These are phyloP conservation scores for Pseudophaeomoniella oleicola DNA, from an alignment of 2,329 filamentous ascomycete species.

Conservation along the genomic window DNA sequence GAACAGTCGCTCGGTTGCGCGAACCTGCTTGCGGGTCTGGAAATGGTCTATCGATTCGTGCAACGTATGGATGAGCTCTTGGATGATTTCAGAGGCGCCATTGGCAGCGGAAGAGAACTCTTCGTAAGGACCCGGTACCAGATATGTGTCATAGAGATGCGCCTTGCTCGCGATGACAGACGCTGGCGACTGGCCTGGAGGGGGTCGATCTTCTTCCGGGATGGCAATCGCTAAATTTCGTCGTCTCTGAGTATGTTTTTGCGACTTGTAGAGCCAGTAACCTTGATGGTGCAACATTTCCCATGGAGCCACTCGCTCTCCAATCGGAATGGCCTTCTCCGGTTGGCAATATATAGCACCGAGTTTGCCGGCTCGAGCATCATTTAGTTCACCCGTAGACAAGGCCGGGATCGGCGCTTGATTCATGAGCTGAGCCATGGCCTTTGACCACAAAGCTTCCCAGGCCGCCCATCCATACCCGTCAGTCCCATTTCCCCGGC, in stretches of 20 bases:
- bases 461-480: constrained; percentile 93
- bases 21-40: constrained; percentile 33
- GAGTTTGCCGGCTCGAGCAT: constrained; percentile 12
- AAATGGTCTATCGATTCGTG: constrained; percentile 36
- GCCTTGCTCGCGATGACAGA: constrained; percentile 39
- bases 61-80: constrained; percentile 33
- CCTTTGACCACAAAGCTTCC: constrained; percentile 59
- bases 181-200: constrained; percentile 40
- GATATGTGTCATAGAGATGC: constrained; percentile 43
- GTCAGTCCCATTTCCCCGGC: constrained; percentile 67
- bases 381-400: constrained; percentile 15
- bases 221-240: constrained; percentile 38
- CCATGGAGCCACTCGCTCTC: constrained; percentile 41
- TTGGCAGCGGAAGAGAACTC: constrained; percentile 33
- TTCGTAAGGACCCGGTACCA: constrained; percentile 42
- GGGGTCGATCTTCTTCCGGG: constrained; percentile 42
- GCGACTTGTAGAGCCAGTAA: constrained; percentile 44
- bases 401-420: constrained; percentile 35
- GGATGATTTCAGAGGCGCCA: constrained; percentile 35
- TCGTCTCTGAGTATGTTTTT: constrained; percentile 35
- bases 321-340: constrained; percentile 34
- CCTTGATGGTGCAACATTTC: constrained; percentile 46
- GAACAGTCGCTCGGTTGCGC: constrained; percentile 39
- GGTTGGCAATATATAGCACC: constrained; percentile 29
- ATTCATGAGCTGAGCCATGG: constrained; percentile 46